A percentile compares a stretch with the other conserved stretches of the same genome.
These are phyloP conservation scores for Conringia planisiliqua DNA, from an alignment of 345 rosid genomes.

Conservation along the genomic window DNA sequence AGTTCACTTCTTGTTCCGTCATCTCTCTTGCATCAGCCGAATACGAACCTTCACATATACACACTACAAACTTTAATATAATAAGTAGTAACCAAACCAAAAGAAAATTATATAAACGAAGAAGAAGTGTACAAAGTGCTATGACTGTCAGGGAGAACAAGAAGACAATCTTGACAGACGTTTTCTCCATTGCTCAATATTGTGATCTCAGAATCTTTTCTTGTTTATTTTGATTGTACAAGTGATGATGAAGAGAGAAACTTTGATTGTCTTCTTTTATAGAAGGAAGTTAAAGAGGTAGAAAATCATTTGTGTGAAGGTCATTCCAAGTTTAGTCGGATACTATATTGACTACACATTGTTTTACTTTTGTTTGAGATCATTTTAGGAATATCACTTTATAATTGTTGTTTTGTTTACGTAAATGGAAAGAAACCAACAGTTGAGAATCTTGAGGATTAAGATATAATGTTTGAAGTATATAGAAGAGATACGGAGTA, in stretches of 20 bases:
- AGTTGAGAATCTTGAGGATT: not conserved
- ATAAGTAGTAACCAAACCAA: not conserved
- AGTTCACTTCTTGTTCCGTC: not conserved
- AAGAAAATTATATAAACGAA: not conserved
- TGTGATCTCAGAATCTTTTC: not conserved
- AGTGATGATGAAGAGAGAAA: not conserved
- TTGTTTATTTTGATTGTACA: not conserved
- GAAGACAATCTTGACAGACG: constrained; percentile 20
- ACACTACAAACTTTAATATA: not conserved
- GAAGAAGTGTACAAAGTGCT: not conserved
- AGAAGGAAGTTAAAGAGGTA: not conserved
- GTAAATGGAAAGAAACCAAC: not conserved
- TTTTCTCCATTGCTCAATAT: constrained; percentile 24
- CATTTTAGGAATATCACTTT: not conserved
- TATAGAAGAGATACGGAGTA: not conserved
- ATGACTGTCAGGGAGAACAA: constrained; percentile 16
- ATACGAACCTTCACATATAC: constrained; percentile 13
- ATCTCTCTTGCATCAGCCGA: constrained; percentile 21
- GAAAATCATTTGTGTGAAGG: not conserved
- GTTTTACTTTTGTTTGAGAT: not conserved
- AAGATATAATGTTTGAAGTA: not conserved
- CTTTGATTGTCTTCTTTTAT: not conserved
- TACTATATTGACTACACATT: not conserved
- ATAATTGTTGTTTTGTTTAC: not conserved
- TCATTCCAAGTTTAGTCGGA: not conserved